phyloP scores from a whole-genome alignment of 1,284 basidiomycete species.

The Apiotrichum porosum region DNA sequence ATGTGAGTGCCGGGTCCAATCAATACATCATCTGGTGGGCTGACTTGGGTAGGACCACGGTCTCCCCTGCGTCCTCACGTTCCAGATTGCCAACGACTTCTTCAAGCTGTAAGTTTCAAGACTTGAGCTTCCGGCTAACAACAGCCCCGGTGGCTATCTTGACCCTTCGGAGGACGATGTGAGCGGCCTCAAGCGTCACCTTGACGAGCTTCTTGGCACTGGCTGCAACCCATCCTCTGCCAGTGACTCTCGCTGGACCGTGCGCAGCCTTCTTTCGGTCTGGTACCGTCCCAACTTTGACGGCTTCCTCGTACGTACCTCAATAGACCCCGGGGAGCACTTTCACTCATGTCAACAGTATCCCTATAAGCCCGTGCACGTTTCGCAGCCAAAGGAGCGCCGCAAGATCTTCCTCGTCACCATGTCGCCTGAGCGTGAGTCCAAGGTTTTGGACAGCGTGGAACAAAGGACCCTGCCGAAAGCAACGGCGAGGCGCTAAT shows the following conservation, averaged over 20 bases:
- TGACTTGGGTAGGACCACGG: slow-evolving; percentile 61
- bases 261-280: slow-evolving; percentile 86
- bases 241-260: slow-evolving; percentile 90
- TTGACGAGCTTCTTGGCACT: slow-evolving; percentile 77
- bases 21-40: too few species aligned
- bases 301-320: slow-evolving; percentile 81
- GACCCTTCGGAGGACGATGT: slow-evolving; percentile 92
- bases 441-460: too few species aligned
- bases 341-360: slow-evolving; percentile 61
- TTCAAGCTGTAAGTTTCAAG: slow-evolving; percentile 80
- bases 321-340: background rate
- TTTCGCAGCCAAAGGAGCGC: slow-evolving; percentile 95
- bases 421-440: slow-evolving; percentile 81
- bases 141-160: slow-evolving; percentile 93
- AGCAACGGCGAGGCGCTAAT: too few species aligned
- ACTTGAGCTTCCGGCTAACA: background rate
- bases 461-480: too few species aligned
- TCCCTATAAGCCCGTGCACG: slow-evolving; percentile 92
- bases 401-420: slow-evolving; percentile 94
- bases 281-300: slow-evolving; percentile 99
- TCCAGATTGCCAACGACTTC: slow-evolving; percentile 97
- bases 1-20: slow-evolving; percentile 52
- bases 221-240: too few species aligned
- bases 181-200: slow-evolving; percentile 76
- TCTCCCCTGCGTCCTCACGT: slow-evolving; percentile 91